Base-by-base conservation (phyloP, 139 green algal species). In the Desmodesmus armatus region DNA sequence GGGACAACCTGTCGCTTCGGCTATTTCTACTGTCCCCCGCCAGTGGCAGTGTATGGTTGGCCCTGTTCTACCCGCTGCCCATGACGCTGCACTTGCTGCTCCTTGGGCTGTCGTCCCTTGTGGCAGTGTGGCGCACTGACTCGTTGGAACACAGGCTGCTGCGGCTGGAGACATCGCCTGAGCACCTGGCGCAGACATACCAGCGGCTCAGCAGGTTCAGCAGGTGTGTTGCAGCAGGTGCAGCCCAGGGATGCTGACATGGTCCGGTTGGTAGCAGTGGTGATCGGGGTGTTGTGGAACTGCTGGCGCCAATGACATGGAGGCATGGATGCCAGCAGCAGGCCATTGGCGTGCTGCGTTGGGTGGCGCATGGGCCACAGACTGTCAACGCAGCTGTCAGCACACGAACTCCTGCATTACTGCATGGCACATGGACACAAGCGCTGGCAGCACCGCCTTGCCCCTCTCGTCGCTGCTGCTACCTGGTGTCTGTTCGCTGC, bases 11-110 rank as follows among this genome's bases (percentile, higher is more conserved):
- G 5, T 69, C 47, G 1, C 11, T 78, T 33, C 35, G 67, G 33
- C 21, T 80, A 7, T 80, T 86, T 9, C 69, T 86, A 15, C 11
- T 86, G 27, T 86, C 80, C 5, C 80, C 80, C 31, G 80, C 80
- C 13, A 37, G 49, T 27, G 51, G 80, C 80, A 86, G 73, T 37
- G 40, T 86, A 3, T 80, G 67, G 80, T 33, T 86, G 3, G 67
- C 67, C 6, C 51, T 86, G 9, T 86, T 86, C 51, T 86, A 74
- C 37, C 69, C 80, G 40, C 69, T 86, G 35, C 80, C 80, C 13
- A 69, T 86, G 25, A 44, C 35, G 17, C 11, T 62, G 37, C 80
- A 86, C 44, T 13, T 80, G 35, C 67, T 72, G n/a, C 72, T 86
- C 51, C 51, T 86, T 69, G 69, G 47, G 37, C 17, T 86, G 27